Evolutionary conservation across 805 yeast species (phyloP), one percentile per base, ranked within the genome.

Genomic region (Lipomyces chichibuensis): DNA sequence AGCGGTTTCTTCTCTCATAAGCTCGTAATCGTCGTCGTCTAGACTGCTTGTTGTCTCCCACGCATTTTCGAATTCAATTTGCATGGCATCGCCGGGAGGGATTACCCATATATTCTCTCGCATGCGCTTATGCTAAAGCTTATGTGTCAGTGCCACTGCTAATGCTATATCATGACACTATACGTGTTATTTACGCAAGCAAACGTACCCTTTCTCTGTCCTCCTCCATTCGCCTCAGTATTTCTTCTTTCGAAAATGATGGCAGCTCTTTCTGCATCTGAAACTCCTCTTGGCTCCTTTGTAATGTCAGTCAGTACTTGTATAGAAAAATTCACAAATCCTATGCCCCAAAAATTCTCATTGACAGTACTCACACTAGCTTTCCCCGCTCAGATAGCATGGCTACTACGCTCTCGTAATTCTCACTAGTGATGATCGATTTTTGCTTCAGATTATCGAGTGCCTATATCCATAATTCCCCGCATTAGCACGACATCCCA

Each of bases 101-200:
- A 89, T 86, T 9, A 87, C 83, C 97, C 97, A 92, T 27, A 87
- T 81, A 11, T 84, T 85, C 74, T 94, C 98, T 72, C 93, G 92
- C 14, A 89, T 84, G 70, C 90, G 84, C 75, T 94, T 94, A 74
- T 91, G 57, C 54, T 70, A 57, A 46, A 29, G 57, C 43, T 43
- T 29, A 4, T 27, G 32, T 11, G 33, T 52, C 33, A 52, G 35
- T 25, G 3, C 9, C 23, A n/a, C 7, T 1, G 20, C 49, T n/a
- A 35, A 13, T 1, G 4, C 32, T 8, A 52, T 14, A 20, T 52
- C 27, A 52, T 14, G 32, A 20, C 17, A 51, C 4, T 51, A 52
- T 14, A 17, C 8, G 46, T 9, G 14, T 2, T 37, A 57, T 11
- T 33, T 33, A 25, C 8, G 25, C 23, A 59, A 65, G 27, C 33